Percentiles rank a stretch among this genome's conserved stretches.
phyloP scores from a whole-genome alignment of 352 stramenopile species.

The Thraustochytrium sp. region DNA sequence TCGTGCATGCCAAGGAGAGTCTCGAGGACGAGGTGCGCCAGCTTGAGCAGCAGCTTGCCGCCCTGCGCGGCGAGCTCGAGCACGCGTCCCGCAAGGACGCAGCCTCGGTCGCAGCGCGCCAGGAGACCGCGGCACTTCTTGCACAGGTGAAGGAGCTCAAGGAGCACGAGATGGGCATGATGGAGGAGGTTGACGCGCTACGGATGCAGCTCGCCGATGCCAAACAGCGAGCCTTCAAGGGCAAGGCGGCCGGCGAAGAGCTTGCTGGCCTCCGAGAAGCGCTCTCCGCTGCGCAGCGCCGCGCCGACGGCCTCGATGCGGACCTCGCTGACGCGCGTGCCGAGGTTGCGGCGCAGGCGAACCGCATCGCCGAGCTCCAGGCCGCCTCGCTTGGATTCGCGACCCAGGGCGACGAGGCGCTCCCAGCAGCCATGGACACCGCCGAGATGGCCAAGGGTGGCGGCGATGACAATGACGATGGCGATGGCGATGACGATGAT shows the following conservation, averaged over 20 bases:
- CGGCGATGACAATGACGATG: no score
- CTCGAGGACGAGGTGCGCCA: conserved; percentile 50
- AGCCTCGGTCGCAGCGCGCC: background rate
- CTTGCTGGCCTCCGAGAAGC: background rate
- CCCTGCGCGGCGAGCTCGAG: conserved; percentile 60
- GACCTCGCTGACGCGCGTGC: background rate
- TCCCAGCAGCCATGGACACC: no score
- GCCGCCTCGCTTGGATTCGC: no score
- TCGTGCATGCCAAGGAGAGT: conserved; percentile 50
- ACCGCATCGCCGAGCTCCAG: background rate
- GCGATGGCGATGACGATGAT: no score
- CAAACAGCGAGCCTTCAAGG: background rate
- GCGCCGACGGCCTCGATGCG: background rate
- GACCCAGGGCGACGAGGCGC: no score
- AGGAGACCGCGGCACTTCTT: conserved; percentile 59
- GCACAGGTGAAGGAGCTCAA: conserved; percentile 63
- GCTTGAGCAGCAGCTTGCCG: conserved; percentile 47
- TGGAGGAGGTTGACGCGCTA: conserved; percentile 50
- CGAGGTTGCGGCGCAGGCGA: background rate
- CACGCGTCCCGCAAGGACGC: background rate
- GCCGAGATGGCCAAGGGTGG: no score
- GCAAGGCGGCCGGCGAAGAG: background rate
- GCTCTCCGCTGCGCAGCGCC: background rate
- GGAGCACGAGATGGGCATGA: conserved; percentile 58
- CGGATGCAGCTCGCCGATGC: background rate